A percentile compares a stretch with the other conserved stretches of the same genome.
phyloP scores from a whole-genome alignment of 306 rosid genomes.

The Cicer bijugum region DNA sequence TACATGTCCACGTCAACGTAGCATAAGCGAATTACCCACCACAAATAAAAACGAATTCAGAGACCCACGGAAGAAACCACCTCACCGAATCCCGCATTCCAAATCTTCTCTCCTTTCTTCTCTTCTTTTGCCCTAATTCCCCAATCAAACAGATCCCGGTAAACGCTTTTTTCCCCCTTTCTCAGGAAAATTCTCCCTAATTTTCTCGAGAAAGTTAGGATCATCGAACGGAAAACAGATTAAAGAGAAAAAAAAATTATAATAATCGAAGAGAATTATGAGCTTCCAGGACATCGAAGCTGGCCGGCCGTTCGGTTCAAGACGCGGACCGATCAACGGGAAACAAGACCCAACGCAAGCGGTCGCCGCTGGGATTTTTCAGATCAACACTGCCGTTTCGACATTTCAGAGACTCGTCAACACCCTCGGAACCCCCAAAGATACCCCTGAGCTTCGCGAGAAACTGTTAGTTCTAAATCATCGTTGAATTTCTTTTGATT shows the following conservation, averaged over 20 bases:
- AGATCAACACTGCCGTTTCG: conserved; percentile 95
- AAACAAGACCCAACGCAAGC: conserved; percentile 93
- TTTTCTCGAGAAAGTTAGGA: conserved; percentile 59
- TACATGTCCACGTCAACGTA: conserved; percentile 38
- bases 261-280: conserved; percentile 47
- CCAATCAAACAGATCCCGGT: conserved; percentile 39
- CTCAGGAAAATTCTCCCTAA: conserved; percentile 44
- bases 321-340: conserved; percentile 70
- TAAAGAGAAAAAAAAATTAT: background rate
- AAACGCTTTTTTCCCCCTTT: conserved; percentile 14
- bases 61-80: conserved; percentile 38
- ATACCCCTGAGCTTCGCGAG: conserved; percentile 92
- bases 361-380: conserved; percentile 91
- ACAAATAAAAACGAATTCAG: background rate
- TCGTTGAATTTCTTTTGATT: background rate
- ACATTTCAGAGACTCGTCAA: conserved; percentile 97
- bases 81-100: conserved; percentile 35
- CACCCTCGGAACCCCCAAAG: conserved; percentile 96
- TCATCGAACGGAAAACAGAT: background rate
- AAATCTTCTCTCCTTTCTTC: background rate
- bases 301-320: conserved; percentile 68
- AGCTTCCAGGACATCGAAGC: conserved; percentile 97
- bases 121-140: conserved; percentile 34
- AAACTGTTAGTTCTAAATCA: conserved; percentile 71
- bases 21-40: conserved; percentile 33